Evolutionary conservation across 225 moss, liverwort and hornwort species (phyloP), one percentile per base, ranked within the genome.

Genomic region (Pseudoscleropodium purum): DNA sequence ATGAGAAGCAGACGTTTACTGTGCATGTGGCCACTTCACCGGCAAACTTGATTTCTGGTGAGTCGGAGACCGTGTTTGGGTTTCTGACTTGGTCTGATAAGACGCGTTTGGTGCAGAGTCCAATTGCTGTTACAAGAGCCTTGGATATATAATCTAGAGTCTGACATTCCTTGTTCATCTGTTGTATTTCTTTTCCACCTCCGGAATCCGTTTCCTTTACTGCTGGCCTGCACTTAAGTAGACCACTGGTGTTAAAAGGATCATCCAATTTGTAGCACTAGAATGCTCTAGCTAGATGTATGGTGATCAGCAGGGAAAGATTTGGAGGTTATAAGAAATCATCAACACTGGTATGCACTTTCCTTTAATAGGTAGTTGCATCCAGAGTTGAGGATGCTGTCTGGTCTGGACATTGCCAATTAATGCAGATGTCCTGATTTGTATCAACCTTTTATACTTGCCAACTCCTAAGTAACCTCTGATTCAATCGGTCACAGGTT

Each of bases 81-180:
- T 94, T 91, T 83, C 83, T 99, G 49, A 88, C 94, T 39, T 99
- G 99, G 99, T 93, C 93, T 13, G 96, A 97, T 69, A 94, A 93
- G 30, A 93, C 84, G 31, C 96, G 95, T 18, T 51, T 90, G 70
- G 99, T 99, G 87, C 96, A 93, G 87, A 99, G 99, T 85, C 94
- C 99, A 11, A 90, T 99, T 73, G 94, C 95, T 27, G 84, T 99
- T 83, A 93, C 95, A 31, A 94, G 96, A 91, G 93, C 94, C 56
- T 88, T 93, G 87, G 91, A 89, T 75, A 95, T 74, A 57, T 94
- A 77, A 61, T 85, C 34, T 54, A 34, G 59, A 73, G 84, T 33
- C 51, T 29, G 66, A 69, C 49, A 65, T 66, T 83, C 83, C 65
- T 66, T 51, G 36, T 49, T 62, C 47, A 84, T 72, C 41, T 85